These are phyloP conservation scores for Calonectria leucothoes DNA, from an alignment of 2,329 filamentous ascomycete species.

Conservation along the genomic window DNA sequence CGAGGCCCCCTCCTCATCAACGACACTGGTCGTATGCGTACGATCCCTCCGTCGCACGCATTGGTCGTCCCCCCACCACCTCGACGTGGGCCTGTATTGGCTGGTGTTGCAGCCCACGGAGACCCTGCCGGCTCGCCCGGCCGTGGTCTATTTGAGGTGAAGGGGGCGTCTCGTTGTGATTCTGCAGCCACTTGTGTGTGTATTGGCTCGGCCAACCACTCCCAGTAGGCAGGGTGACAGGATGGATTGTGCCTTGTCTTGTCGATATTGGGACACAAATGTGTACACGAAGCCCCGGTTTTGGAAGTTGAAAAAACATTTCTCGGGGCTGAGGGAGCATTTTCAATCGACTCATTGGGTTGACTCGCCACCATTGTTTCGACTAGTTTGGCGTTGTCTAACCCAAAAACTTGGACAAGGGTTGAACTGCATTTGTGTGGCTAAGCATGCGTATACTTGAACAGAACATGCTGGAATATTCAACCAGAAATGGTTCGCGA, in stretches of 20 bases:
- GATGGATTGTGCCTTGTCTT: neutral
- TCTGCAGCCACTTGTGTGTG: neutral
- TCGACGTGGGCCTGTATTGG: neutral
- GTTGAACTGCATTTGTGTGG: slow-evolving; percentile 15
- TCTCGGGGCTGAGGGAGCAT: neutral
- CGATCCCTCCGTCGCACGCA: slow-evolving; percentile 3
- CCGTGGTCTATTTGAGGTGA: neutral
- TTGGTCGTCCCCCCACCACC: neutral
- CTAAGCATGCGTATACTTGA: neutral
- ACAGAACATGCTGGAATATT: neutral
- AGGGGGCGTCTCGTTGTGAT: slow-evolving; percentile 9
- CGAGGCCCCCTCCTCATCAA: neutral
- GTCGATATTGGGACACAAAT: neutral
- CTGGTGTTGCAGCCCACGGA: neutral
- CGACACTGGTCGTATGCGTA: slow-evolving; percentile 7
- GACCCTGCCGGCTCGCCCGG: slow-evolving; percentile 16
- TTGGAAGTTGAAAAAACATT: neutral
- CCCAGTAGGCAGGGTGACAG: neutral
- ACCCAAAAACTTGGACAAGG: slow-evolving; percentile 4
- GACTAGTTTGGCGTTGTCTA: slow-evolving; percentile 3
- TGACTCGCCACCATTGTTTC: neutral
- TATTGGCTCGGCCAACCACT: neutral
- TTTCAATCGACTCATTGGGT: neutral
- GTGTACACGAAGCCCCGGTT: neutral
- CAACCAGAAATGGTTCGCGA: neutral